Evolutionary conservation across 805 yeast genomes (phyloP).

Genomic region (Saccharomyces jurei): DNA sequence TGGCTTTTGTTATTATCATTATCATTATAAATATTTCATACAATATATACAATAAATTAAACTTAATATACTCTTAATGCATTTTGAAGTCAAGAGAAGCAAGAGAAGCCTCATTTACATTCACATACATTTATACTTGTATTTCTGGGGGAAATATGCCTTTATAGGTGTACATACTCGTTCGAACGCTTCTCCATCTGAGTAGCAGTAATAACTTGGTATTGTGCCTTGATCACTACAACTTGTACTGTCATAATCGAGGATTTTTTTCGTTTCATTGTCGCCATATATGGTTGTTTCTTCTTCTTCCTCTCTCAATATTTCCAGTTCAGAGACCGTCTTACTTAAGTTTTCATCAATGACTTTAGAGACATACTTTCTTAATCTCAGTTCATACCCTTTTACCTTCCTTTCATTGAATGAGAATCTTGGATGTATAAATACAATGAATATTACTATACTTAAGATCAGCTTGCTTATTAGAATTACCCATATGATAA

Average conservation of each 20-base stretch:
- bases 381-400: not conserved
- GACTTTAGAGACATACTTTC: not conserved
- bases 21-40: not conserved
- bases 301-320: not conserved
- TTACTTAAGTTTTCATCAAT: not conserved
- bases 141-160: not conserved
- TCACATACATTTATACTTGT: not conserved
- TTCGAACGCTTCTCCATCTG: not conserved
- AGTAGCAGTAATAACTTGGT: not conserved
- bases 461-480: conserved; percentile 38
- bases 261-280: not conserved
- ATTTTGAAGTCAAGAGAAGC: not conserved
- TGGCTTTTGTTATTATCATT: not conserved
- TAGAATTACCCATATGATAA: conserved; percentile 64
- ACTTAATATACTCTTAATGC: not conserved
- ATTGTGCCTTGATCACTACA: not conserved
- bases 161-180: not conserved
- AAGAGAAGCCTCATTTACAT: not conserved
- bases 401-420: not conserved
- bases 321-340: not conserved
- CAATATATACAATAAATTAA: not conserved
- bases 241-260: not conserved
- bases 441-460: not conserved
- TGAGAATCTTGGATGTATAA: not conserved
- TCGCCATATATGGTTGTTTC: not conserved